Evolutionary conservation across 148 eudicot genomes (phyloP), one percentile per base, ranked within the genome.

Genomic region (Rhododendron molle): DNA sequence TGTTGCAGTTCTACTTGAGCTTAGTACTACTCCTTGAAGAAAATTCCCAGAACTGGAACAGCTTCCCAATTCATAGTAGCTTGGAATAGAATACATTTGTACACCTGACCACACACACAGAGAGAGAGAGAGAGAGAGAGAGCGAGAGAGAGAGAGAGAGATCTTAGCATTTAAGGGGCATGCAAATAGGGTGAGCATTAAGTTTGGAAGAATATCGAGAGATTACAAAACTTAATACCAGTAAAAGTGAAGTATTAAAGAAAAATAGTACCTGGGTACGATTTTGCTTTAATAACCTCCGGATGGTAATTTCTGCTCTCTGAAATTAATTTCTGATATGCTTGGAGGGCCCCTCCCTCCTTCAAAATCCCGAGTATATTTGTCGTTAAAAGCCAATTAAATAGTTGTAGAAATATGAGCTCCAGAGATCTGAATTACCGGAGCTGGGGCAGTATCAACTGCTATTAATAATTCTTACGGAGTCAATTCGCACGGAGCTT

Each of bases 1-100:
- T n/a, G 88, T 78, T 20, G 20, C 0, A 0, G 72, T 26, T 2
- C 32, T 34, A 34, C 49, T 30, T 4, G 90, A 74, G 83, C 88
- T 81, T 58, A 88, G 49, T 20, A 84, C 77, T 84, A 50, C 80
- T 46, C 88, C 58, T 30, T 80, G 85, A 52, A 78, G 77, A 69
- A 89, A 52, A 40, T 84, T 89, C 40, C 58, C 85, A 56, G 91
- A 85, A 50, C 82, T 84, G 46, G 90, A 87, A 83, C 87, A 78
- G 28, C 78, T 87, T 69, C 92, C 93, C 4, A 89, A 16, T 83
- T 93, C 92, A 83, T 88, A 87, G 65, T 84, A 80, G 81, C 89
- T 92, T 72, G 88, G 88, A 84, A 83, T 34, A 10, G 89, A 87
- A 36, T 78, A 52, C 87, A 85, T 87, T 56, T 56, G 32, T 15